Percentiles rank a stretch among this genome's conserved stretches.
Evolutionary conservation across 108 stramenopile genomes (phyloP).

Genomic region (Cyclotella choctawhatcheeana): DNA sequence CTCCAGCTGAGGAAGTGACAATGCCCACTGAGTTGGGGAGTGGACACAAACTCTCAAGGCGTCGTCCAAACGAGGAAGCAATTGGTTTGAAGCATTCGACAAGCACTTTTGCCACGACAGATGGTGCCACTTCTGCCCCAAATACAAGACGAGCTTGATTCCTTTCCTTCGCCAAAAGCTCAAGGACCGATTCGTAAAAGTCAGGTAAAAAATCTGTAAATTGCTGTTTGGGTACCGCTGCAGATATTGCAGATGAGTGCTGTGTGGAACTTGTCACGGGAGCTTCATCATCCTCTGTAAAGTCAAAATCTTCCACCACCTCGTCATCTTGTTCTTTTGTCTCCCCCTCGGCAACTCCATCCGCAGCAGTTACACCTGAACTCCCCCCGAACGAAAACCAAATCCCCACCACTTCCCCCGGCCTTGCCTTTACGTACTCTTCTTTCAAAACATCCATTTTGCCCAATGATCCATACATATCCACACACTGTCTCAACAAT

Average conservation of each 20-base stretch:
- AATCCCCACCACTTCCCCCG: conserved; percentile 62
- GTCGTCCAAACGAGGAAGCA: conserved; percentile 68
- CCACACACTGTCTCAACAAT: conserved; percentile 80
- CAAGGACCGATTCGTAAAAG: conserved; percentile 76
- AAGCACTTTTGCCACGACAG: conserved; percentile 65
- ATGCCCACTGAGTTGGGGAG: conserved; percentile 9
- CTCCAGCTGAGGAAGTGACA: conserved; percentile 29
- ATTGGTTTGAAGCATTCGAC: conserved; percentile 78
- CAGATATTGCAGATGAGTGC: conserved; percentile 3
- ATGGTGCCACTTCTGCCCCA: conserved; percentile 69
- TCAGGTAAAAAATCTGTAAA: conserved; percentile 76
- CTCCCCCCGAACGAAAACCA: conserved; percentile 69
- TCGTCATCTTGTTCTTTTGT: conserved; percentile 30
- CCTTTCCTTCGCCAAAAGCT: conserved; percentile 70
- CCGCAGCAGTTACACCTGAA: neutral
- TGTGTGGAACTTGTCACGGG: neutral
- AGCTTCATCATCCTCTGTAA: conserved; percentile 28
- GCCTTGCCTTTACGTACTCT: conserved; percentile 81
- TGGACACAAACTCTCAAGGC: conserved; percentile 63
- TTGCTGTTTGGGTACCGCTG: conserved; percentile 18
- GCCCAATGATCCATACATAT: conserved; percentile 66
- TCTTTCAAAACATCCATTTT: conserved; percentile 78
- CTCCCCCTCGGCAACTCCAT: neutral
- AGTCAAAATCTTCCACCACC: conserved; percentile 42
- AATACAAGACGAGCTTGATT: conserved; percentile 72